Conservation (phyloP, 2,329 filamentous ascomycete genomes). For the Fusarium staphyleae region DNA sequence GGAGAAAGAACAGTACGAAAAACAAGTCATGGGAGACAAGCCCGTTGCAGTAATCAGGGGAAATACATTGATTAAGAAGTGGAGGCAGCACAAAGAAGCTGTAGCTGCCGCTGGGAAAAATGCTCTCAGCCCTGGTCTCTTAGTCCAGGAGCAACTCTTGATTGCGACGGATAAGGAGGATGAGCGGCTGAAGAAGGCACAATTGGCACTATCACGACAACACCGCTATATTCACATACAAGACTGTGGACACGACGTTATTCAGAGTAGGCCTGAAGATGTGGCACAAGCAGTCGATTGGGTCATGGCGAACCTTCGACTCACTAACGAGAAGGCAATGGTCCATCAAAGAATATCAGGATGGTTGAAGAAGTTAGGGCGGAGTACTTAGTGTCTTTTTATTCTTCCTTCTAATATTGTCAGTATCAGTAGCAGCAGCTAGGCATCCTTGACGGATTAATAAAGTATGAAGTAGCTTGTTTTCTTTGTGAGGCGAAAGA, state of each 20-base stretch:
- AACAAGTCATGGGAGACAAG: constrained; percentile 15
- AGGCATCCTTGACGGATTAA: no score
- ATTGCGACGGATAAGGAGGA: constrained; percentile 29
- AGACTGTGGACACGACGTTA: constrained; percentile 29
- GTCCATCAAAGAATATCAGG: not conserved
- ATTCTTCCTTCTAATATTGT: no score
- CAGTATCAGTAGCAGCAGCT: no score
- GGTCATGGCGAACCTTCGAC: constrained; percentile 25
- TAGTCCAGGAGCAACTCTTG: constrained; percentile 19
- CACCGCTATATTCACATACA: constrained; percentile 31
- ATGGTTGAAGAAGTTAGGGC: not conserved
- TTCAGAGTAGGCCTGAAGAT: constrained; percentile 21
- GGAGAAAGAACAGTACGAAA: constrained; percentile 27
- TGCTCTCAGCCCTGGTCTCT: constrained; percentile 2
- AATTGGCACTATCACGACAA: constrained; percentile 24
- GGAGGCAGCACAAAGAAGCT: constrained; percentile 22
- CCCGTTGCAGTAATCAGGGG: constrained; percentile 31
- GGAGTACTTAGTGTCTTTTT: no score
- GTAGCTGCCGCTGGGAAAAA: constrained; percentile 4
- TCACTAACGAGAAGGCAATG: rapidly evolving
- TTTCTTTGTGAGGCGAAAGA: no score
- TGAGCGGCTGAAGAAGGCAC: constrained; percentile 30
- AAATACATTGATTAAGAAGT: constrained; percentile 28
- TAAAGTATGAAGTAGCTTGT: no score
- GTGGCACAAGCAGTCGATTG: constrained; percentile 23